A percentile compares a stretch with the other conserved stretches of the same genome.
Evolutionary conservation across 257 asterid genomes (phyloP).

Genomic region (Solanum megistacrolobum): DNA sequence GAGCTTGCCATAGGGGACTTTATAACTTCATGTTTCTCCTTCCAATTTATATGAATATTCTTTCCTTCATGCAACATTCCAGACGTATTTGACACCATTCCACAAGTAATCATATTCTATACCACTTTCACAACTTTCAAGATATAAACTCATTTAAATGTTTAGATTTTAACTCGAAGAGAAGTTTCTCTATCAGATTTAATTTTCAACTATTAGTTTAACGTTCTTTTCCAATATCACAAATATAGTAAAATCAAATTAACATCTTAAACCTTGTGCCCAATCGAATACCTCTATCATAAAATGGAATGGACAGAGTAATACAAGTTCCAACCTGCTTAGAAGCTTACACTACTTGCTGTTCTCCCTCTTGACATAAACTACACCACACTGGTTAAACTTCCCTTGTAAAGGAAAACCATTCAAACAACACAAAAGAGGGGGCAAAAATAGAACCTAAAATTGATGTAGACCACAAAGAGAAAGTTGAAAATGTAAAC

Average conservation of each 20-base stretch:
- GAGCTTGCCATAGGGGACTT: background rate
- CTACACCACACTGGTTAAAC: background rate
- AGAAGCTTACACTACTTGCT: background rate
- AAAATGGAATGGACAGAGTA: background rate
- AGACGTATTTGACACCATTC: background rate
- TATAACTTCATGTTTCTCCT: background rate
- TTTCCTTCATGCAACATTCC: background rate
- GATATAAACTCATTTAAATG: background rate
- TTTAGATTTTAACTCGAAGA: background rate
- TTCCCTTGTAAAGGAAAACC: background rate
- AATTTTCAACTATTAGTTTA: background rate
- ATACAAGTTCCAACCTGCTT: background rate
- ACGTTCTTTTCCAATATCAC: background rate
- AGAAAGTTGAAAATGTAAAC: background rate
- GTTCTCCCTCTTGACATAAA: background rate
- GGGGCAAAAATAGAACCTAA: background rate
- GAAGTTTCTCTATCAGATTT: background rate
- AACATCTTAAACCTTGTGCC: background rate
- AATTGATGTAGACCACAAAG: background rate
- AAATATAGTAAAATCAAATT: background rate
- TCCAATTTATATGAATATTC: background rate
- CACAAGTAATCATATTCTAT: background rate
- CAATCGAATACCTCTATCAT: background rate
- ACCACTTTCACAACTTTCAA: background rate
- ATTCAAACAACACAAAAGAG: background rate